Percentiles rank a stretch among this genome's conserved stretches.
phyloP scores from a whole-genome alignment of 2,329 filamentous ascomycete genomes.

The Cladorrhinum sp. region DNA sequence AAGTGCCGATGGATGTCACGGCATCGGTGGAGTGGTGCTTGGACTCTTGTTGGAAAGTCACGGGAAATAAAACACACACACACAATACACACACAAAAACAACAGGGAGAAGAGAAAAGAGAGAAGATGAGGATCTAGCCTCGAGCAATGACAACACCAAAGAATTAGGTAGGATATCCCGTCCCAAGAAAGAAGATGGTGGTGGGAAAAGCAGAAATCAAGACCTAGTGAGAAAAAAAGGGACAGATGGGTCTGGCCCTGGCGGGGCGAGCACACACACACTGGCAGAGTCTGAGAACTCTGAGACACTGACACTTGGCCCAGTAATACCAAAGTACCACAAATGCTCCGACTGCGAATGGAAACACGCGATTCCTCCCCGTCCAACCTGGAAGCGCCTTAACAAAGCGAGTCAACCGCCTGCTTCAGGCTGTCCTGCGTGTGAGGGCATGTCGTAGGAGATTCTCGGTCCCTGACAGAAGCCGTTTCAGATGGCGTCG shows the following conservation, averaged over 20 bases:
- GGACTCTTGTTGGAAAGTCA: neutral
- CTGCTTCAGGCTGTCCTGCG: conserved; percentile 13
- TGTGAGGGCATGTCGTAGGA: conserved; percentile 15
- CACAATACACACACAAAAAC: conserved; percentile 3
- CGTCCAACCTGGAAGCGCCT: conserved; percentile 3
- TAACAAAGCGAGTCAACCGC: conserved; percentile 19
- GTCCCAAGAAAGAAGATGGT: conserved; percentile 5
- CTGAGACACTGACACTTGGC: conserved; percentile 6
- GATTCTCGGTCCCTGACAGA: conserved; percentile 29
- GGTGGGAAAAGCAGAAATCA: conserved; percentile 5
- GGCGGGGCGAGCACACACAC: neutral
- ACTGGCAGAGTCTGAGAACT: conserved; percentile 8
- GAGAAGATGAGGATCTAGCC: conserved; percentile 14
- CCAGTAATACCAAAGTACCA: conserved; percentile 9
- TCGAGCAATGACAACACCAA: conserved; percentile 5
- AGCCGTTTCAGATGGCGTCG: conserved; percentile 32
- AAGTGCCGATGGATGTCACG: conserved; percentile 19
- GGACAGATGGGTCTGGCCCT: conserved; percentile 3
- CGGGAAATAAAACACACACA: neutral
- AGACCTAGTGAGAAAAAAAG: conserved; percentile 5
- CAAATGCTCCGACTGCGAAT: conserved; percentile 5
- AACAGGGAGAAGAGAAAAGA: conserved; percentile 14
- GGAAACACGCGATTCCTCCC: conserved; percentile 15
- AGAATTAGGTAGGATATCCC: conserved; percentile 15
- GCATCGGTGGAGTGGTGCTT: conserved; percentile 15